Base-by-base conservation (phyloP, 352 stramenopile genomes). In the Nothophytophthora sp. region DNA sequence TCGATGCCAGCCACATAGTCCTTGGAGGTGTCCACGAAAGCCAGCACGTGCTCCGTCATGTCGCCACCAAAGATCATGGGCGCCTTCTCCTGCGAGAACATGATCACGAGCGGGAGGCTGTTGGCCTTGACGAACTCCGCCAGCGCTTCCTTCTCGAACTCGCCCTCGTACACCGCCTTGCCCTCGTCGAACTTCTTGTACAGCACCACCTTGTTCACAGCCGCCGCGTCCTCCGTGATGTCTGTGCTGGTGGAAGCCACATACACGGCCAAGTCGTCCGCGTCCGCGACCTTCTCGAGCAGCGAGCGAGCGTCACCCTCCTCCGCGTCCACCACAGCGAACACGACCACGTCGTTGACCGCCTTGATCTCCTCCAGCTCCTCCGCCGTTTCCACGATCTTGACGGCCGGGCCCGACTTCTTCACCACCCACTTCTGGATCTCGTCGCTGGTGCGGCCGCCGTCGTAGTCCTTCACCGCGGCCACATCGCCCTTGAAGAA, bases 391-490 rank as follows among this genome's bases (percentile, higher is more conserved):
- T 75, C 63, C n/a, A 97, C 67, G 39, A 90, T 90, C 60, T 83
- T 80, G 24, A 94, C 85, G 0, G 88, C 79, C 11, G 92, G 92
- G 43, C 90, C 92, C 24, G 87, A 95, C 77, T 97, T 96, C 81
- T 96, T 96, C 32, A 94, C 54, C 28, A 97, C 80, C 86, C 86
- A 97, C 63, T 88, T 84, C 53, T 92, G 66, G 62, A 98, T 97
- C 53, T 96, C 90, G 13, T 76, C 63, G 29, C 73, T 70, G 23
- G 80, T 95, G 63, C 91, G 85, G 55, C 88, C 89, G 25, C 88
- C 83, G 42, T 91, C 86, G 61, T 88, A 89, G 60, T 97, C 94
- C 71, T 96, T 95, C 52, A 81, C 63, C 4, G 73, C 36, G 39
- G 92, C 83, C 20, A 76, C 67, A 43, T 90, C 77, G 49, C 81